Evolutionary conservation across 129 eudicot genomes (phyloP).

Genomic region (Escallonia rubra): DNA sequence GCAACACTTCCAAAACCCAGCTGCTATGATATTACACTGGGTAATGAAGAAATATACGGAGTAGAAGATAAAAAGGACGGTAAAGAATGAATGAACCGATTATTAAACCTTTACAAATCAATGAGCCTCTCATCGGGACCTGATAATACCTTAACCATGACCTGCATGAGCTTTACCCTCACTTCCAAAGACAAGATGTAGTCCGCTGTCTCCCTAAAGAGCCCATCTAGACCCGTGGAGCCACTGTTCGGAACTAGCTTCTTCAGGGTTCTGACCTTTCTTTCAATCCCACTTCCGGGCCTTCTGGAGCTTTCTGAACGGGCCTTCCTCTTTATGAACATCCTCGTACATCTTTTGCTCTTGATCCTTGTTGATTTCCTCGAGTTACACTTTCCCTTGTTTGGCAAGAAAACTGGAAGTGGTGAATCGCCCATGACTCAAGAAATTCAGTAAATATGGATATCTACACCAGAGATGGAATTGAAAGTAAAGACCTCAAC

Average conservation of each 20-base stretch:
- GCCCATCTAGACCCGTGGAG: constrained; percentile 45
- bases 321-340: constrained; percentile 1
- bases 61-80: too few relatives aligned
- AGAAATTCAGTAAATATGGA: background rate
- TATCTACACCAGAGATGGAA: too few relatives aligned
- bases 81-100: too few relatives aligned
- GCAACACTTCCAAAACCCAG: too few relatives aligned
- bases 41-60: too few relatives aligned
- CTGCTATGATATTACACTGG: too few relatives aligned
- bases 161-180: constrained; percentile 77
- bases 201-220: constrained; percentile 79
- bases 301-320: constrained; percentile 19
- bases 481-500: constrained; percentile 11
- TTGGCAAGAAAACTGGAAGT: constrained; percentile 29
- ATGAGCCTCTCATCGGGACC: constrained; percentile 18
- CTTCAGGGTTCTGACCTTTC: constrained; percentile 49
- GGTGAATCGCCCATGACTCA: constrained; percentile 31
- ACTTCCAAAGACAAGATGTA: constrained; percentile 61
- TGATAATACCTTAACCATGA: constrained; percentile 56
- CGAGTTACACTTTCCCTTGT: constrained; percentile 21
- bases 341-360: constrained; percentile 24
- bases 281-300: constrained; percentile 24
- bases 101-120: constrained; percentile 13
- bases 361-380: constrained; percentile 26
- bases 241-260: constrained; percentile 47